Base-by-base conservation (phyloP, 2,329 filamentous ascomycete species). In the Calycina marina region DNA sequence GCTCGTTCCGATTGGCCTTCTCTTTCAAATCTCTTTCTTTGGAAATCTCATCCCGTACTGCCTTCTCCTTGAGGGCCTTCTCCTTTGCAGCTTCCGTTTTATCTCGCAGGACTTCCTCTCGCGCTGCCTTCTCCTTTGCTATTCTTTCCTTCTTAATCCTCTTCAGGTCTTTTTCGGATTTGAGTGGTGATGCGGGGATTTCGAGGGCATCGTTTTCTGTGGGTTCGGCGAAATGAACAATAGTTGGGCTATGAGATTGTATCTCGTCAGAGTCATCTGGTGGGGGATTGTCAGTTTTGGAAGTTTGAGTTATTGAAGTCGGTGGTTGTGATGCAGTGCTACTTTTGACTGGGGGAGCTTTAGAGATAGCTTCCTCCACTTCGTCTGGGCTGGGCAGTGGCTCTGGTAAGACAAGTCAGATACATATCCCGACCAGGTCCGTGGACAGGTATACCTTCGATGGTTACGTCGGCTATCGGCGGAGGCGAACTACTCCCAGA, bases 121-220 rank as follows among this genome's bases (percentile, higher is more conserved):
- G 14, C 2, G 25, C n/a, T 17, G 15, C 22, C 14, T 25, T 26
- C 12, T 25, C 30, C 13, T 14, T 22, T 5, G 16, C 5, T 6
- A 16, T 14, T 15, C 15, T 30, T 13, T 30, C 17, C 18, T 30
- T 30, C 13, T 33, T 33, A 11, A 10, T 14, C 2, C 30, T 18
- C 17, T 30, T 34, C 26, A 29, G 29, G 6, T 25, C 12, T 13
- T 34, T 34, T 14, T 34, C 18, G 17, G n/a, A 17, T 30, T 24
- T 22, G 25, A 22, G 12, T 11, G 25, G 25, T 8, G 18, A 14
- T 13, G 17, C 12, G 11, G 17, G 17, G 4, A 8, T n/a, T 6
- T 20, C 31, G 6, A 17, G 15, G 28, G 31, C 31, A 16, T 24
- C 25, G 8, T 24, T 24, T 14, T 13, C 10, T 14, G 31, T 34